Conservation (phyloP, 75 land plant species). For the Pseudotsuga menziesii region DNA sequence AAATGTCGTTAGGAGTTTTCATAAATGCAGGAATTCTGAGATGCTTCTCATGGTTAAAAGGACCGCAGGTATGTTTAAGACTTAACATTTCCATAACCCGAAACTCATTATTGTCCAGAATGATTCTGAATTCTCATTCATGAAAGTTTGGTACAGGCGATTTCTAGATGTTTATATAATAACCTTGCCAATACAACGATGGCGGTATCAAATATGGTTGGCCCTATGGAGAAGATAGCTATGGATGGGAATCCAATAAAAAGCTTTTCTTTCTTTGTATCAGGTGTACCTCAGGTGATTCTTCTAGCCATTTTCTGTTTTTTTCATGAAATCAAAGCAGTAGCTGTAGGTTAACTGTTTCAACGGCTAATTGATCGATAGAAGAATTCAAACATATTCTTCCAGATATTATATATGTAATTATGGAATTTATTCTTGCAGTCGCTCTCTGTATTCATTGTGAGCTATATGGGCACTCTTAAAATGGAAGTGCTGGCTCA, state of each 20-base stretch:
- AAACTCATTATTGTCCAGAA: neutral
- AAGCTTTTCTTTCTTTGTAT: conserved; percentile 33
- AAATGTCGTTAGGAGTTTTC: neutral
- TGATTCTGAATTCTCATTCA: too few relatives aligned
- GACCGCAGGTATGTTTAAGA: neutral
- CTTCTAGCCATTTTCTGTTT: too few relatives aligned
- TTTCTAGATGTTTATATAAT: neutral
- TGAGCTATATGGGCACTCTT: conserved; percentile 9
- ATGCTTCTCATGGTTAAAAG: neutral
- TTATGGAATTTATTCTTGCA: neutral
- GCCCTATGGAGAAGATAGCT: conserved; percentile 35
- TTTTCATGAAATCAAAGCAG: too few relatives aligned
- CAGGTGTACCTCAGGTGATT: conserved; percentile 34
- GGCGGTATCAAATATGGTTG: conserved; percentile 39
- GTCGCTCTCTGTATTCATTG: neutral
- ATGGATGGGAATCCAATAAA: conserved; percentile 23
- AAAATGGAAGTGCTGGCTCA: too few relatives aligned
- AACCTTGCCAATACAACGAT: conserved; percentile 22
- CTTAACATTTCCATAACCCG: neutral
- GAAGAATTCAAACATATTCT: too few relatives aligned
- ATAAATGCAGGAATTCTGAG: neutral
- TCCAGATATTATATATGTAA: too few relatives aligned
- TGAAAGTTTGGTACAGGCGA: neutral
- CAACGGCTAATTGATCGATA: too few relatives aligned
- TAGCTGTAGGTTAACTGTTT: too few relatives aligned